Evolutionary conservation across 2,329 filamentous ascomycete genomes (phyloP), one percentile per base, ranked within the genome.

Genomic region (Chalaropsis ovoidea): DNA sequence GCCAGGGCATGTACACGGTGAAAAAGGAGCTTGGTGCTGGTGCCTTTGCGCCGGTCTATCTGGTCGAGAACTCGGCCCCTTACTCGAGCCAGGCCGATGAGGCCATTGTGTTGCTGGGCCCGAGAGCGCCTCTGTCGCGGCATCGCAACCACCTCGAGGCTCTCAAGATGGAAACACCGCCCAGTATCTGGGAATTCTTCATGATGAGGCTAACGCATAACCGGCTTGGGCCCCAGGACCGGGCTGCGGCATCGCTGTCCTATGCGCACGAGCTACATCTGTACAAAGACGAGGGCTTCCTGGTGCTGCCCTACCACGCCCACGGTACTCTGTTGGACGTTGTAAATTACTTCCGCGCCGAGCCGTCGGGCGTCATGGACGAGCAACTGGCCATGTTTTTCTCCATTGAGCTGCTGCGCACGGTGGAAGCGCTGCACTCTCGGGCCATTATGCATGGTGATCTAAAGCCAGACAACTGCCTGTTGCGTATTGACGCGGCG

Each of bases 341-440:
- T 0, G 86, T 99, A 75, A 99, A 99, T 75, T 79, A 88, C 69
- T 88, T 93, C 70, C 86, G 89, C 52, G 81, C 83, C 19, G 89
- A 95, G 69, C 74, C 82, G 1, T 82, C 82, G 4, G 85, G 85
- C 1, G 86, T 88, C 17, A 90, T 99, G 82, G 94, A 99, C 70
- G 94, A 99, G 75, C 81, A 82, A 61, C 79, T 97, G 1, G 90
- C 89, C 70, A 96, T 97, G 90, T 97, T 96, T 79, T 95, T 97
- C 77, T 82, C 89, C 7, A 81, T 97, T 68, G 94, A 99, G 75
- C 82, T 99, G 6, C 81, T 99, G 70, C 88, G 94, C 62, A 95
- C 90, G 0, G 82, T 96, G 2, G 94, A 97, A 76, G 86, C 87
- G 0, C 80, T 99, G 24, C 94, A 99, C 75, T 74, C 83, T 2